A percentile compares a stretch with the other conserved stretches of the same genome.
These are phyloP conservation scores for Macrophomina tecta DNA, from an alignment of 2,329 filamentous ascomycete species.

Conservation along the genomic window DNA sequence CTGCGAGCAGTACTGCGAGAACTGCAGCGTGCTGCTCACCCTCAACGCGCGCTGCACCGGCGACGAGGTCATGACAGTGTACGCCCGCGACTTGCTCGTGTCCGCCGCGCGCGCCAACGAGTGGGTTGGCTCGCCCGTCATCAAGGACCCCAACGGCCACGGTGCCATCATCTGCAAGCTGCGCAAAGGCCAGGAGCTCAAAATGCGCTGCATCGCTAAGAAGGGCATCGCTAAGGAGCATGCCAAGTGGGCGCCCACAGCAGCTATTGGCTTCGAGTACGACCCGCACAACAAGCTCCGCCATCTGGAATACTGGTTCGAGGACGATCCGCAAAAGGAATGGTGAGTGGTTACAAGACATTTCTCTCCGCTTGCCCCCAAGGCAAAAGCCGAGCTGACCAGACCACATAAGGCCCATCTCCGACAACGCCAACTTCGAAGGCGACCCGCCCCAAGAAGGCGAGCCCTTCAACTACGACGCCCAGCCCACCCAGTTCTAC, in stretches of 20 bases:
- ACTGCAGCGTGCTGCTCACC: constrained; percentile 83
- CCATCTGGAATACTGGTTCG: constrained; percentile 94
- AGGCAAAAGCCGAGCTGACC: neutral
- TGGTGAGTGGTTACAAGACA: constrained; percentile 65
- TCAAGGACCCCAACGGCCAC: constrained; percentile 79
- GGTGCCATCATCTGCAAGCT: constrained; percentile 91
- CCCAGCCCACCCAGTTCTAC: constrained; percentile 84
- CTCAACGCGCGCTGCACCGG: constrained; percentile 85
- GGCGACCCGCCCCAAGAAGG: constrained; percentile 76
- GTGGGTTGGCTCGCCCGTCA: constrained; percentile 79
- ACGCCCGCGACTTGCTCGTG: constrained; percentile 85
- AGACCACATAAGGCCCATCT: constrained; percentile 69
- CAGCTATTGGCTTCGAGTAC: constrained; percentile 95
- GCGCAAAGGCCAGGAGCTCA: constrained; percentile 85
- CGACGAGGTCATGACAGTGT: constrained; percentile 91
- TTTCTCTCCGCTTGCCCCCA: neutral
- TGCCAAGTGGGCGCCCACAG: constrained; percentile 94
- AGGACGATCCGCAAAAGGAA: constrained; percentile 80
- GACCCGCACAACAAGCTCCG: constrained; percentile 95
- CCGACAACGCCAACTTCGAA: constrained; percentile 79
- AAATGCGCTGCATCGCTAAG: constrained; percentile 91
- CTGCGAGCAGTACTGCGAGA: constrained; percentile 93
- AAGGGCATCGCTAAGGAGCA: constrained; percentile 99
- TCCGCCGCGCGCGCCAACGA: constrained; percentile 73
- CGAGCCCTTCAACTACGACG: constrained; percentile 89